Evolutionary conservation across 2,329 filamentous ascomycete species (phyloP), one percentile per base, ranked within the genome.

Genomic region (Kalmusia sp.): DNA sequence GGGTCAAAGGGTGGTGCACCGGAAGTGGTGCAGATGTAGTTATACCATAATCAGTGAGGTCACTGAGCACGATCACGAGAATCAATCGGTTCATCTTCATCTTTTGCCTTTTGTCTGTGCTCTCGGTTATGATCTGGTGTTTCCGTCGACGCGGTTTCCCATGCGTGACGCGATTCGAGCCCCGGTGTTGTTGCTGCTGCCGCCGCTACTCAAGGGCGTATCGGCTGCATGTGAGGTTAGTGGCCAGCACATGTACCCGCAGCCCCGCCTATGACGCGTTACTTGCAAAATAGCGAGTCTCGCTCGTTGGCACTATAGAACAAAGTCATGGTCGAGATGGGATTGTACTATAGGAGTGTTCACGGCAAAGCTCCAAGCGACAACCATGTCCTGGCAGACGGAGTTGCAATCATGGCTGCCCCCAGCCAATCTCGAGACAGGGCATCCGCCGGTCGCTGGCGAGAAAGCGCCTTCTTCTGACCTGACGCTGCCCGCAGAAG

Each of bases 381-480:
- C 9, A 21, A 58, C 45, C 4, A 77, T 77, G 74, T 71, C 70
- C 41, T 73, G 71, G 59, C 66, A 69, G 52, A 71, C 70, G 57
- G 78, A 80, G 54, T 64, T 78, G 45, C 63, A 61, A 52, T 80
- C 76, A 47, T 79, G 77, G 76, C 70, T 74, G 57, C 69, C 69
- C 3, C 74, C 75, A 52, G 54, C 60, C 15, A 55, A 53, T 35
- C 47, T 70, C 31, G 39, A 64, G 12, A 60, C 59, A 9, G 75
- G 77, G 4, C 71, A 80, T 1, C 63, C 76, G 9, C 86, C 85
- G 8, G 69, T 77, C 47, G 74, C 85, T 25, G 86, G 84, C 55
- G 70, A 78, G 28, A 76, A 78, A 55, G 87, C 87, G 1, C 87
- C 87, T 1, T 77, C 76, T 5, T 79, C 83, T 24, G 59, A 77